Conservation (phyloP, 2,329 filamentous ascomycete species). For the Paraphaeosphaeria sporulosa region DNA sequence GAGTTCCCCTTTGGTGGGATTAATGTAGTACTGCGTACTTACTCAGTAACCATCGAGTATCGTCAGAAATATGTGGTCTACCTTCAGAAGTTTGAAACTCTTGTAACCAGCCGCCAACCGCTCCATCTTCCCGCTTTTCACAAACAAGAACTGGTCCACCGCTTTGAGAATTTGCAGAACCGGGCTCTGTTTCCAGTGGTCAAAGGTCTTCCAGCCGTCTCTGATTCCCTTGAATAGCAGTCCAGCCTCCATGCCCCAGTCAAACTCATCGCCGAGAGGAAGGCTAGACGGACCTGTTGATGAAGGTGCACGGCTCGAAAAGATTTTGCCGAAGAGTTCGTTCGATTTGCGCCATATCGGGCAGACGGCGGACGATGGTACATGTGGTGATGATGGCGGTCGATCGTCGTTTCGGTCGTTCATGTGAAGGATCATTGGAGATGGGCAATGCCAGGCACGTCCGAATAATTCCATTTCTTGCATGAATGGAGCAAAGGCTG, state of each 20-base stretch:
- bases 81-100: conserved; percentile 45
- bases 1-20: conserved; percentile 34
- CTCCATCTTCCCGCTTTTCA: conserved; percentile 31
- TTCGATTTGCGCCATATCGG: conserved; percentile 41
- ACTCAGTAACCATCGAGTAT: not conserved
- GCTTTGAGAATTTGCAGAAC: conserved; percentile 37
- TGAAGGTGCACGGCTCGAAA: conserved; percentile 22
- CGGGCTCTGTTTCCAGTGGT: conserved; percentile 40
- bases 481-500: conserved; percentile 40
- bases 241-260: conserved; percentile 31
- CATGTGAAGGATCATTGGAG: conserved; percentile 41
- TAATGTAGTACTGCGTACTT: conserved; percentile 38
- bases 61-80: conserved; percentile 4
- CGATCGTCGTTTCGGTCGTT: conserved; percentile 25
- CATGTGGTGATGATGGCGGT: not conserved
- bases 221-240: conserved; percentile 40
- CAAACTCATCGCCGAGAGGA: conserved; percentile 20
- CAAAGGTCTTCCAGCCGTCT: conserved; percentile 36
- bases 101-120: conserved; percentile 41
- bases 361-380: conserved; percentile 12
- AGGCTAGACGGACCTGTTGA: conserved; percentile 18
- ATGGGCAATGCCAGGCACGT: conserved; percentile 36
- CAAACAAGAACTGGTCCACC: conserved; percentile 41
- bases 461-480: conserved; percentile 46
- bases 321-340: conserved; percentile 41